Base-by-base conservation (phyloP, 2,329 filamentous ascomycete genomes). In the Sclerotiophoma versabilis region DNA sequence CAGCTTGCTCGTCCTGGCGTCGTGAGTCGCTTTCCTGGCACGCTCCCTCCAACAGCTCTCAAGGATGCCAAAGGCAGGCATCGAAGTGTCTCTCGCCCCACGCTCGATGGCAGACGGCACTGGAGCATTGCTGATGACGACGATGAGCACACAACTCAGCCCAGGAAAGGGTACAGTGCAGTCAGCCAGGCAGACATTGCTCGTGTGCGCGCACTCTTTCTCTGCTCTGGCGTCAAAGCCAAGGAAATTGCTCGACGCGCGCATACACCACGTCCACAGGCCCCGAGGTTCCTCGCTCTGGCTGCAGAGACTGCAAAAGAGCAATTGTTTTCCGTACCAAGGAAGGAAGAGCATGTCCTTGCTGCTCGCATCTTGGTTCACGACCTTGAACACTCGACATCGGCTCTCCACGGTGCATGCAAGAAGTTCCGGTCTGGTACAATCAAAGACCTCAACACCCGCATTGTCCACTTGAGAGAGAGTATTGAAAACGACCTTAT, bases 161-260 rank as follows among this genome's bases (percentile, higher is more conserved):
- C 73, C 42, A 73, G 67, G 20, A 52, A 54, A 8, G 54, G 47
- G 17, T 39, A 58, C 4, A 63, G 64, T 8, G 53, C 59, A n/a
- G 60, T 71, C 17, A 70, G 69, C 82, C 9, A 86, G 83, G 64
- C 84, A n/a, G 93, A 97, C 64, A 83, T 96, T 47, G 89, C 90
- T 14, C 87, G 92, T n/a, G 82, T 93, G 2, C 84, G 87, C 52
- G 85, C 91, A 0, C 80, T 96, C 8, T 84, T 96, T 33, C 80
- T 96, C 19, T 90, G 88, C 59, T 91, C 92, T 0, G 93, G 92
- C n/a, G 87, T 97, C 68, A 96, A 96, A 76, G 93, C 93, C 0
- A 87, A 87, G 66, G 91, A 95, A 68, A 90, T 97, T 49, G 81
- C 82, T 23, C 83, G 87, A 4, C 84, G 88, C 39, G 87, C 89